These are phyloP conservation scores for Spiraea crenata DNA, from an alignment of 331 rosid species.

Conservation along the genomic window DNA sequence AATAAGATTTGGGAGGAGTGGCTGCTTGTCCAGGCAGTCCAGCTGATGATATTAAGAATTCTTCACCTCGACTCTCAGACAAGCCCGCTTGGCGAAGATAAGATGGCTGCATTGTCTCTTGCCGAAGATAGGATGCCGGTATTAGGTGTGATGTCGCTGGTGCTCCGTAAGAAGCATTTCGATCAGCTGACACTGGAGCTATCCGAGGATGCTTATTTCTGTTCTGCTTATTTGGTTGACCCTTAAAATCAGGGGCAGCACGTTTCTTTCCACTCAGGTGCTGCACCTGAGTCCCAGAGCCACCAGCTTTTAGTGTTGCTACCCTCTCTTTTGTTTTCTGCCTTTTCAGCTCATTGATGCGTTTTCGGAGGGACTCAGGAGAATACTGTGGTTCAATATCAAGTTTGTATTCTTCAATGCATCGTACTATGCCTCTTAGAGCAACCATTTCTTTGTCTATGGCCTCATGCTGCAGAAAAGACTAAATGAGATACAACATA, in stretches of 20 bases:
- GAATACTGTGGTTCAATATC: slow-evolving; percentile 21
- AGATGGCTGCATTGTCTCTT: slow-evolving; percentile 13
- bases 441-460: slow-evolving; percentile 30
- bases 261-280: slow-evolving; percentile 30
- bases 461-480: slow-evolving; percentile 32
- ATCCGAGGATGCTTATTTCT: slow-evolving; percentile 18
- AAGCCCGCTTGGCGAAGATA: slow-evolving; percentile 7
- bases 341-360: slow-evolving; percentile 17
- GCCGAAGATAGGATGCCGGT: slow-evolving; percentile 17
- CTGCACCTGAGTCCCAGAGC: slow-evolving; percentile 11
- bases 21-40: slow-evolving; percentile 8
- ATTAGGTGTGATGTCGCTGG: neutral
- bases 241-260: neutral
- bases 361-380: slow-evolving; percentile 29
- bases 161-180: slow-evolving; percentile 17
- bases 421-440: slow-evolving; percentile 30
- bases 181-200: slow-evolving; percentile 11
- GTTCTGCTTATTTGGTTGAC: slow-evolving; percentile 11
- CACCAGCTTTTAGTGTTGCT: slow-evolving; percentile 4
- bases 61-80: slow-evolving; percentile 18
- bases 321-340: slow-evolving; percentile 18
- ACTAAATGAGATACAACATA: neutral
- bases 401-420: slow-evolving; percentile 34
- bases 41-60: slow-evolving; percentile 7
- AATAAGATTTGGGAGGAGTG: slow-evolving; percentile 18